These are phyloP conservation scores for Parascedosporium putredinis DNA, from an alignment of 2,329 filamentous ascomycete genomes.

Conservation along the genomic window DNA sequence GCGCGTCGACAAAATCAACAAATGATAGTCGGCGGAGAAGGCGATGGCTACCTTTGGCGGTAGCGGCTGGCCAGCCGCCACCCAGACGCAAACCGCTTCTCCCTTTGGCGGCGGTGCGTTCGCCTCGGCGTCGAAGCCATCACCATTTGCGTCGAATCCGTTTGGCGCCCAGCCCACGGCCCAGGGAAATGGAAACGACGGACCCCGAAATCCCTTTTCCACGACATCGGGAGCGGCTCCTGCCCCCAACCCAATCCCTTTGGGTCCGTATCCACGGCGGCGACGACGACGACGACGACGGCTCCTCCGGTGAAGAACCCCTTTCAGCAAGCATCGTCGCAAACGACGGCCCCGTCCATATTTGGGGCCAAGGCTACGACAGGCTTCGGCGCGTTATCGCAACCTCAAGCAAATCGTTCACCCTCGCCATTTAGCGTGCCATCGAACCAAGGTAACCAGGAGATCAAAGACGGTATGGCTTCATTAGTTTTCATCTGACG, in stretches of 20 bases:
- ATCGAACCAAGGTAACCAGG: conserved; percentile 7
- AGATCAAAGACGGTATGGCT: background rate
- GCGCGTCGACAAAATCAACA: background rate
- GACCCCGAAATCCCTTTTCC: conserved; percentile 25
- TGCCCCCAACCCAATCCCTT: conserved; percentile 6
- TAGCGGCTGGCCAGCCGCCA: conserved; percentile 8
- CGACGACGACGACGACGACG: background rate
- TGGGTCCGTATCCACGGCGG: background rate
- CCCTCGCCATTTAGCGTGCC: conserved; percentile 9
- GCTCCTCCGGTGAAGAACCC: conserved; percentile 1
- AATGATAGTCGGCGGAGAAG: conserved; percentile 6
- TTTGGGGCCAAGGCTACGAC: background rate
- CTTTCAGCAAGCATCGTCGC: background rate
- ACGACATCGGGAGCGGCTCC: conserved; percentile 10
- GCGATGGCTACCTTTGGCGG: conserved; percentile 9
- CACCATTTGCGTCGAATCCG: background rate
- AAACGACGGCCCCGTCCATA: background rate
- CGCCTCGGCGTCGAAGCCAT: conserved; percentile 6
- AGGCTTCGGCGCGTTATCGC: conserved; percentile 1
- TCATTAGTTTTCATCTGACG: conserved; percentile 4
- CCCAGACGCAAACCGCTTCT: conserved; percentile 3
- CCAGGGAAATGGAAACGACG: conserved; percentile 2
- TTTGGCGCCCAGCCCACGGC: background rate
- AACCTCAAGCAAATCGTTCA: background rate
- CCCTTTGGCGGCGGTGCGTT: conserved; percentile 8